A percentile compares a stretch with the other conserved stretches of the same genome.
Evolutionary conservation across 1,139 yeast species (phyloP).

Genomic region (Eremothecium gossypii): DNA sequence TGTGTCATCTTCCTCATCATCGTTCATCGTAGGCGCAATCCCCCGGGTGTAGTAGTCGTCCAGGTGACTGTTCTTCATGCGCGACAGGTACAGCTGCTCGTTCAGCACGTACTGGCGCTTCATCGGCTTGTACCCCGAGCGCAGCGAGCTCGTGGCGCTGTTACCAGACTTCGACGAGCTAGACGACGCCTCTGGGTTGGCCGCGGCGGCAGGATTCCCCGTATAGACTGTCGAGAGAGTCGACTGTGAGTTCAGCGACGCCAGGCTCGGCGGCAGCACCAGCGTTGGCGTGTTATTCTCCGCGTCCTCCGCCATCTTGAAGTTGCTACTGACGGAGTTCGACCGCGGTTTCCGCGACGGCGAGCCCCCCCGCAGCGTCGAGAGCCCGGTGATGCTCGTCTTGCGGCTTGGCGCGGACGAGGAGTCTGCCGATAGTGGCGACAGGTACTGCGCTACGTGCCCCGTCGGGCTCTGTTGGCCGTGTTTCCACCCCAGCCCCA

Average conservation of each 20-base stretch:
- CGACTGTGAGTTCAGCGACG: conserved; percentile 17
- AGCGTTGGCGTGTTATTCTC: conserved; percentile 14
- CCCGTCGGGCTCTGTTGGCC: too few species aligned
- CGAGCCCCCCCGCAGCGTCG: conserved; percentile 1
- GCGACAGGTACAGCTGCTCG: conserved; percentile 59
- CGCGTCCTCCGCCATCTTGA: conserved; percentile 3
- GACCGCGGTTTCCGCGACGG: conserved; percentile 8
- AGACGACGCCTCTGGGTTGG: conserved; percentile 9
- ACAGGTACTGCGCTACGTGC: neutral
- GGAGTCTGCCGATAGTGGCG: conserved; percentile 8
- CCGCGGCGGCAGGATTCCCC: conserved; percentile 6
- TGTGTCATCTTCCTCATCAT: conserved; percentile 24
- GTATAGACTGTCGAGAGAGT: conserved; percentile 4
- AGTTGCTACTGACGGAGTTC: conserved; percentile 9
- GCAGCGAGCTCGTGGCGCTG: conserved; percentile 15
- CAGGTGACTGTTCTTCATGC: conserved; percentile 51
- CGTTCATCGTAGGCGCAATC: conserved; percentile 30
- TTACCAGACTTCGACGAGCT: conserved; percentile 18
- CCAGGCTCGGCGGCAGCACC: conserved; percentile 20
- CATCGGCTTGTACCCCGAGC: conserved; percentile 16
- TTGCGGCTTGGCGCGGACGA: conserved; percentile 8
- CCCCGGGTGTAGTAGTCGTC: conserved; percentile 69
- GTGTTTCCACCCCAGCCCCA: too few species aligned
- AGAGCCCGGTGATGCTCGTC: conserved; percentile 9
- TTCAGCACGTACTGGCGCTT: conserved; percentile 37